Conservation (phyloP, 139 green algal species). For the Astrephomene gubernaculifera region DNA sequence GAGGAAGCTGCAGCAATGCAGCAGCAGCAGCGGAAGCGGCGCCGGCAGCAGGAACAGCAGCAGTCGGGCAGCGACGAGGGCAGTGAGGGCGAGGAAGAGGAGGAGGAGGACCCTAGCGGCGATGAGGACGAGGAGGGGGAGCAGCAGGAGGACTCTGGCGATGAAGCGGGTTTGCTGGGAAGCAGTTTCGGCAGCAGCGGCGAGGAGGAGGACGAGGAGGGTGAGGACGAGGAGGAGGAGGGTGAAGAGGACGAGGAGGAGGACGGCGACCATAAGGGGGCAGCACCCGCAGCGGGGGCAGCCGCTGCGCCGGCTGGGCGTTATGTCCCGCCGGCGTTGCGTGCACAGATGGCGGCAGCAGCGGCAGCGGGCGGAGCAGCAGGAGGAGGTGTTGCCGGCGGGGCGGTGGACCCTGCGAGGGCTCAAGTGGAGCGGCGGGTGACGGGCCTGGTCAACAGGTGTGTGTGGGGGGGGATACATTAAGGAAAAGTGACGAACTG, state of each 20-base stretch:
- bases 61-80: too few species aligned
- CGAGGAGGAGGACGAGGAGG: too few species aligned
- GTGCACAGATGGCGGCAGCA: slow-evolving; percentile 44
- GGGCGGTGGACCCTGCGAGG: slow-evolving; percentile 7
- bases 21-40: too few species aligned
- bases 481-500: too few species aligned
- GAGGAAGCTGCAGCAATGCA: not conserved
- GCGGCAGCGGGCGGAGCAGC: not conserved
- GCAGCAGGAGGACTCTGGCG: not conserved
- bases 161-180: not conserved
- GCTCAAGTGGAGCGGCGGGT: slow-evolving; percentile 62
- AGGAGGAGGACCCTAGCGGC: not conserved
- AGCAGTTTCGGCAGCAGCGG: not conserved
- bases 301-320: not conserved
- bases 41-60: too few species aligned
- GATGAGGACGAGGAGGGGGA: slow-evolving; percentile 14
- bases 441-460: slow-evolving; percentile 83
- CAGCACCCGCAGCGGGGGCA: too few species aligned
- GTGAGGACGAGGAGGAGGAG: too few species aligned
- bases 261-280: too few species aligned
- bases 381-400: not conserved
- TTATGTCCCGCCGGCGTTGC: slow-evolving; percentile 77
- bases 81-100: slow-evolving; percentile 33
- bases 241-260: too few species aligned
- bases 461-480: not conserved